These are phyloP conservation scores for Fusarium poae DNA, from an alignment of 2,329 filamentous ascomycete genomes.

Conservation along the genomic window DNA sequence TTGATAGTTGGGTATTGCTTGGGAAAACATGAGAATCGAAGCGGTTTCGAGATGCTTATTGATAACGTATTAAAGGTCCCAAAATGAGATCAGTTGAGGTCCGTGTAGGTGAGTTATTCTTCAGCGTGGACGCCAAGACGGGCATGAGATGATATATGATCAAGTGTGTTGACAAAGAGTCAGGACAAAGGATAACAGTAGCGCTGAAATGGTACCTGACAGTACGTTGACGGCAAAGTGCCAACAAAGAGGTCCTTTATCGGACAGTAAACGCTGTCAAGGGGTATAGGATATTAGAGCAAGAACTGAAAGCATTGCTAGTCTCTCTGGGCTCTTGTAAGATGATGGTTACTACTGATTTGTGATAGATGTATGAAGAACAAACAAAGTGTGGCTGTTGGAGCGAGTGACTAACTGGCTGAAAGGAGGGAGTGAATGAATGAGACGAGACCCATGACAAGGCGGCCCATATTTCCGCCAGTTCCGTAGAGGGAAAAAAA, in stretches of 20 bases:
- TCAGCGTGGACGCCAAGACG: not conserved
- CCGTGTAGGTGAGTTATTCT: not conserved
- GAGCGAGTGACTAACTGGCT: not conserved
- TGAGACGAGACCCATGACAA: not conserved
- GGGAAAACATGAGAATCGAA: not conserved
- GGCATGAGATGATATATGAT: not conserved
- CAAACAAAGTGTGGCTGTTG: not conserved
- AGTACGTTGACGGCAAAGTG: not conserved
- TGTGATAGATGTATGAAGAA: not conserved
- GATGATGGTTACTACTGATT: not conserved
- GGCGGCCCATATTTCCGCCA: constrained; percentile 4
- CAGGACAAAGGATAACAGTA: not conserved
- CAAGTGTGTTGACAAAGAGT: not conserved
- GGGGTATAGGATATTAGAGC: not conserved
- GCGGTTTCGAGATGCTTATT: not conserved
- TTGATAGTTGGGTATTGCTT: not conserved
- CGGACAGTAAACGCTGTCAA: not conserved
- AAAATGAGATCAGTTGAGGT: not conserved
- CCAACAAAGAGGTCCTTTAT: not conserved
- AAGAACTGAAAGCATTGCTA: not conserved
- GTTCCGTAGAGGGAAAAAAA: not conserved
- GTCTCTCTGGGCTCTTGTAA: not conserved
- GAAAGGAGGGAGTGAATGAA: not conserved
- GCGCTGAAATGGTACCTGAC: not conserved
- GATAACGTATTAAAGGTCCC: not conserved